Percentiles rank a stretch among this genome's conserved stretches.
These are phyloP conservation scores for Kluyveromyces sp. DNA, from an alignment of 1,139 yeast genomes.

Conservation along the genomic window DNA sequence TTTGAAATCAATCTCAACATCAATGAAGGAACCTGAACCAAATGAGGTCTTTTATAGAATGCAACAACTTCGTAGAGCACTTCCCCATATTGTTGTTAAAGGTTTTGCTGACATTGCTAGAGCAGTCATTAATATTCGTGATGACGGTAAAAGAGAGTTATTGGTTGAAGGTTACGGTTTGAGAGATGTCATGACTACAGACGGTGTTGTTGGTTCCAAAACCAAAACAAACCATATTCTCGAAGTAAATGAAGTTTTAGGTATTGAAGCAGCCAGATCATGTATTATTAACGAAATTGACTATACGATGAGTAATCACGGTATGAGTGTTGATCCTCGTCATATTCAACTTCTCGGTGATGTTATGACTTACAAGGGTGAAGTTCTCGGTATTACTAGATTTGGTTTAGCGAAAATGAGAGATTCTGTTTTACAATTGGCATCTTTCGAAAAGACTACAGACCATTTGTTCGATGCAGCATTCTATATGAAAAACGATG, in stretches of 20 bases:
- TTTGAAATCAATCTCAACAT: constrained; percentile 33
- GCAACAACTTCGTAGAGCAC: constrained; percentile 77
- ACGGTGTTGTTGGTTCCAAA: constrained; percentile 85
- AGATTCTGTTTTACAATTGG: constrained; percentile 93
- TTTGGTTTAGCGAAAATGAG: constrained; percentile 98
- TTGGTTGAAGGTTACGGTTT: constrained; percentile 97
- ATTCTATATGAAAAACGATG: constrained; percentile 91
- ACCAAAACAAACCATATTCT: constrained; percentile 88
- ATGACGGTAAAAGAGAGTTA: constrained; percentile 75
- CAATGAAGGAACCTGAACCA: constrained; percentile 40
- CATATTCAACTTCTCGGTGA: constrained; percentile 96
- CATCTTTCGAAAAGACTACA: constrained; percentile 96
- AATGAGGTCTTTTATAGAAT: constrained; percentile 75
- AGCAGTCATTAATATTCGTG: constrained; percentile 91
- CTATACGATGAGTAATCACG: constrained; percentile 97
- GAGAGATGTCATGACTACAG: constrained; percentile 94
- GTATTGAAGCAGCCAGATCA: constrained; percentile 95
- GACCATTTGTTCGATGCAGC: constrained; percentile 98
- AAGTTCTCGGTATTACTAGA: constrained; percentile 94
- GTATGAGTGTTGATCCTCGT: constrained; percentile 99
- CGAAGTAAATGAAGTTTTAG: constrained; percentile 83
- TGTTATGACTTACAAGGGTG: constrained; percentile 98
- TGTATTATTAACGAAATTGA: constrained; percentile 92
- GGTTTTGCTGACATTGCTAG: constrained; percentile 87
- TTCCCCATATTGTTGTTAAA: constrained; percentile 84